Percentiles rank a stretch among this genome's conserved stretches.
These are phyloP conservation scores for Phoenix dactylifera DNA, from an alignment of 176 grass and related monocot genomes.

Conservation along the genomic window DNA sequence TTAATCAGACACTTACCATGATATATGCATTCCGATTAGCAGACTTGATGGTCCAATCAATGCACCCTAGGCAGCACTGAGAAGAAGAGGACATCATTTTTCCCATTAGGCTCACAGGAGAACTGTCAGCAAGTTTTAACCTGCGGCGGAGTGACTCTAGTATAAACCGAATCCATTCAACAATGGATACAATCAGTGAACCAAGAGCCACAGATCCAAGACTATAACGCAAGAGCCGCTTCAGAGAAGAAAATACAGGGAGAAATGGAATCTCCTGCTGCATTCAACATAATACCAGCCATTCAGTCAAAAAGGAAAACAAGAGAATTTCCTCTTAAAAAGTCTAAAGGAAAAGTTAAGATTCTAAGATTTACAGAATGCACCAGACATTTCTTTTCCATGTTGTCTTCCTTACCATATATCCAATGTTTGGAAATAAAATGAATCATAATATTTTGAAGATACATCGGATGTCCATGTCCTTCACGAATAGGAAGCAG, in stretches of 20 bases:
- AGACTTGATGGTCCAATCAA: conserved; percentile 90
- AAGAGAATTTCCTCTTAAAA: background rate
- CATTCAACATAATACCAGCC: conserved; percentile 21
- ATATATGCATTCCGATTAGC: conserved; percentile 95
- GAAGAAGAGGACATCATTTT: conserved; percentile 67
- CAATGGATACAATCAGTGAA: conserved; percentile 70
- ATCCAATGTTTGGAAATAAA: no score
- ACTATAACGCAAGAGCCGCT: conserved; percentile 66
- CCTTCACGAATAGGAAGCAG: no score
- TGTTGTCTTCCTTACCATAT: no score
- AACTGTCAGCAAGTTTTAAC: conserved; percentile 58
- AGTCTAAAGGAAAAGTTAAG: no score
- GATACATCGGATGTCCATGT: no score
- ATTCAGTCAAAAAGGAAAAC: conserved; percentile 12
- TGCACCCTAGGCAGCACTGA: conserved; percentile 76
- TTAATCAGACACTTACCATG: conserved; percentile 43
- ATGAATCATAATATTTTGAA: no score
- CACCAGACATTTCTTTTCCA: no score
- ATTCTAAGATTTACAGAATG: no score
- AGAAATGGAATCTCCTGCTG: conserved; percentile 93
- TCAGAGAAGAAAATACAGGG: conserved; percentile 75
- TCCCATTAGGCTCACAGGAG: conserved; percentile 52
- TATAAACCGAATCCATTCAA: conserved; percentile 94
- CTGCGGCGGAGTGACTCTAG: conserved; percentile 81
- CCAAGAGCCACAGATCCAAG: conserved; percentile 89